These are phyloP conservation scores for Aspergillus arachidicola DNA, from an alignment of 2,329 filamentous ascomycete genomes.

Conservation along the genomic window DNA sequence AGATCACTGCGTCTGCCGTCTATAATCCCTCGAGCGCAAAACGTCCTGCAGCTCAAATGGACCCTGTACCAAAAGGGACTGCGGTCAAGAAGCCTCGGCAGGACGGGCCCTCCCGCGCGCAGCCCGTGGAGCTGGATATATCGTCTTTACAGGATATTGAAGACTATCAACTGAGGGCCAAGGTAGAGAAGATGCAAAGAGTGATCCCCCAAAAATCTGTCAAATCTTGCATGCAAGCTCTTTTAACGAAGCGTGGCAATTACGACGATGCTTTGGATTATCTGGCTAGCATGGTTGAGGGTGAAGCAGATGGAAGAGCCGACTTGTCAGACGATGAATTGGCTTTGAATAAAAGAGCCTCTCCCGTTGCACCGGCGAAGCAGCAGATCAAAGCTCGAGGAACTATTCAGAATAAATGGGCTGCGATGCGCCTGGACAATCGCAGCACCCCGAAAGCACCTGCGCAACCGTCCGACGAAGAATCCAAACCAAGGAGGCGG, in stretches of 20 bases:
- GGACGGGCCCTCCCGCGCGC: constrained; percentile 48
- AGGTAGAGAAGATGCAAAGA: constrained; percentile 55
- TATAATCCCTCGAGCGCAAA: constrained; percentile 46
- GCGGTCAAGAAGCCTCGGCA: constrained; percentile 45
- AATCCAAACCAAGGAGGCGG: constrained; percentile 38
- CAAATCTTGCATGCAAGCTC: constrained; percentile 51
- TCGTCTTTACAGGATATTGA: constrained; percentile 53
- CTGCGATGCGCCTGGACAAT: constrained; percentile 46
- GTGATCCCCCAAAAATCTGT: constrained; percentile 54
- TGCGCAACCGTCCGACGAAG: constrained; percentile 25
- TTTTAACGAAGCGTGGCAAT: constrained; percentile 55
- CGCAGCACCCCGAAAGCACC: constrained; percentile 10
- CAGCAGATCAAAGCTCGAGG: constrained; percentile 58
- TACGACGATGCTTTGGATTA: constrained; percentile 57
- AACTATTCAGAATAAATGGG: constrained; percentile 63
- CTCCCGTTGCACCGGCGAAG: constrained; percentile 42
- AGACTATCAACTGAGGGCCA: constrained; percentile 53
- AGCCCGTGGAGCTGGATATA: constrained; percentile 44
- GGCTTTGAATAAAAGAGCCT: constrained; percentile 25
- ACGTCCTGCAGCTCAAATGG: constrained; percentile 48
- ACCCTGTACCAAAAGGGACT: constrained; percentile 40
- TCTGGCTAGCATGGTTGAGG: constrained; percentile 46
- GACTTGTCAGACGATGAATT: constrained; percentile 48
- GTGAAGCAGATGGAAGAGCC: constrained; percentile 13
- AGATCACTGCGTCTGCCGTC: constrained; percentile 47